Evolutionary conservation across 805 yeast species (phyloP).

Genomic region (Torulaspora quercuum): DNA sequence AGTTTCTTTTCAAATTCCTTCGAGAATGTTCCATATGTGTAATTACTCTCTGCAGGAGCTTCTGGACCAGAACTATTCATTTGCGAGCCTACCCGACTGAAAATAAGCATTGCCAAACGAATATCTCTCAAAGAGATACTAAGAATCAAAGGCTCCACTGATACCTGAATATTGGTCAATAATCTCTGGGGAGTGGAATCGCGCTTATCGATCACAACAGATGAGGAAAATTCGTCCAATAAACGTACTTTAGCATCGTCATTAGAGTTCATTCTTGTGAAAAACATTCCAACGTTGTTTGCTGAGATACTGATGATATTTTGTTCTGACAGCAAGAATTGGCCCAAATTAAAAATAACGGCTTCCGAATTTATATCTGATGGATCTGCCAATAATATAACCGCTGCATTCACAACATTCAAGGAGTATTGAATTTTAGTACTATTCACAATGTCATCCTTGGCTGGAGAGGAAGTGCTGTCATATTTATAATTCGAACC

Average conservation of each 20-base stretch:
- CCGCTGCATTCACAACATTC: slow-evolving; percentile 71
- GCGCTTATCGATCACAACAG: slow-evolving; percentile 67
- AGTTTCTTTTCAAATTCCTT: slow-evolving; percentile 61
- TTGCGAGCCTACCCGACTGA: slow-evolving; percentile 64
- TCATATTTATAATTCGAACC: background rate
- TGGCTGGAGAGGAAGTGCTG: background rate
- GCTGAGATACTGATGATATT: slow-evolving; percentile 63
- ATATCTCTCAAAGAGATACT: slow-evolving; percentile 87
- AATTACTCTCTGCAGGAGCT: slow-evolving; percentile 15
- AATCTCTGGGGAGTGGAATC: slow-evolving; percentile 57
- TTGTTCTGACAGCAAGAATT: slow-evolving; percentile 65
- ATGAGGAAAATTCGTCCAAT: slow-evolving; percentile 83
- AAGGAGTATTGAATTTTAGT: slow-evolving; percentile 50
- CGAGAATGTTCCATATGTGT: slow-evolving; percentile 44
- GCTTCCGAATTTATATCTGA: slow-evolving; percentile 71
- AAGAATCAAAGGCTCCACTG: slow-evolving; percentile 75
- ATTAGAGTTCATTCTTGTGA: slow-evolving; percentile 67
- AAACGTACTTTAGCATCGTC: slow-evolving; percentile 65
- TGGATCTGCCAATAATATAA: slow-evolving; percentile 79
- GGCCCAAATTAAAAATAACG: slow-evolving; percentile 82
- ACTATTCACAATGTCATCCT: slow-evolving; percentile 7
- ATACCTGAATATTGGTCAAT: slow-evolving; percentile 61
- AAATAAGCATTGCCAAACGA: slow-evolving; percentile 67
- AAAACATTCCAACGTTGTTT: slow-evolving; percentile 79
- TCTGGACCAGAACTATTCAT: slow-evolving; percentile 28